Evolutionary conservation across 108 stramenopile genomes (phyloP).

Genomic region (Cyclostephanos invisitatus): DNA sequence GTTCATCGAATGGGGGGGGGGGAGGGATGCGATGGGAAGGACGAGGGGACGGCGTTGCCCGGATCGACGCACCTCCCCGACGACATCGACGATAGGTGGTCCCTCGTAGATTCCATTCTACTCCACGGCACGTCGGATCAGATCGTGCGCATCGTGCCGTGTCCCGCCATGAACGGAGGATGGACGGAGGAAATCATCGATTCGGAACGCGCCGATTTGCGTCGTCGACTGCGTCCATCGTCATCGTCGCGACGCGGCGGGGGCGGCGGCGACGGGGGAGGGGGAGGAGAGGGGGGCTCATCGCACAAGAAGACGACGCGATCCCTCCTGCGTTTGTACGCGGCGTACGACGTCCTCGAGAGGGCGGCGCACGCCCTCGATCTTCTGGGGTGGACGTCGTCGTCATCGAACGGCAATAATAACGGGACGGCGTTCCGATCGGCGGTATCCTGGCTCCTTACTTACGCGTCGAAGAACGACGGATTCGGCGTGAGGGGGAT

Average conservation of each 20-base stretch:
- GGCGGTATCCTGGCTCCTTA: slow-evolving; percentile 21
- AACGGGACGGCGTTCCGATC: slow-evolving; percentile 7
- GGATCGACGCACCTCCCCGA: not conserved
- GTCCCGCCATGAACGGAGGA: not conserved
- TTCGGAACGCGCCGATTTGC: slow-evolving; percentile 9
- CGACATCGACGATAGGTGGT: slow-evolving; percentile 31
- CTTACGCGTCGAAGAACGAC: slow-evolving; percentile 21
- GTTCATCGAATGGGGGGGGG: not conserved
- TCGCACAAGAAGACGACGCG: slow-evolving; percentile 1
- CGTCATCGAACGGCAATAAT: not conserved
- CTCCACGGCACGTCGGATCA: slow-evolving; percentile 38
- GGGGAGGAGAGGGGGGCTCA: too few relatives aligned
- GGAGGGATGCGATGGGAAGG: not conserved
- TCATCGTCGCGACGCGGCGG: not conserved
- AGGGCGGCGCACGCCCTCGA: slow-evolving; percentile 13
- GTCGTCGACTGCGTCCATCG: too few relatives aligned
- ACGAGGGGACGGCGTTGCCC: not conserved
- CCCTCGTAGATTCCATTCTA: slow-evolving; percentile 27
- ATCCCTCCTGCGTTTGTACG: slow-evolving; percentile 27
- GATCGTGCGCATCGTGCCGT: slow-evolving; percentile 1
- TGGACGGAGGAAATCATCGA: slow-evolving; percentile 23
- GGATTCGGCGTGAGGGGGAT: slow-evolving; percentile 33
- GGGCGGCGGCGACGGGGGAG: too few relatives aligned
- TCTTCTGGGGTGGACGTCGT: slow-evolving; percentile 1
- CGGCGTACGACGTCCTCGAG: slow-evolving; percentile 27